Conservation (phyloP, 306 rosid species). For the Comarum palustre region DNA sequence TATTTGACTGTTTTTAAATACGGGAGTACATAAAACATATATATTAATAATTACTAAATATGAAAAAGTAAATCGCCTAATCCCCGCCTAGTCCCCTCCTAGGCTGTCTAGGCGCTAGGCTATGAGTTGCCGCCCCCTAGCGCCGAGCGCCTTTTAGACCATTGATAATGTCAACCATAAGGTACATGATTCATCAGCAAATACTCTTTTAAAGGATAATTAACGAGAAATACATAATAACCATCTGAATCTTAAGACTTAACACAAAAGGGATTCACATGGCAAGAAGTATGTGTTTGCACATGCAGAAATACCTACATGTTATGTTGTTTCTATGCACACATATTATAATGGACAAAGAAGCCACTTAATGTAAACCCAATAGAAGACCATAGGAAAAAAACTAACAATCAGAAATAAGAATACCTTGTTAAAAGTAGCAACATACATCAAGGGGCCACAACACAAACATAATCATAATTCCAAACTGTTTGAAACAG, state of each 20-base stretch:
- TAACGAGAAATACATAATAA: neutral
- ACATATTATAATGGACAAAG: neutral
- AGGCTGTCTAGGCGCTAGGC: no score
- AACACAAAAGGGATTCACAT: slow-evolving; percentile 1
- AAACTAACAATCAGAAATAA: neutral
- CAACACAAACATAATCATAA: neutral
- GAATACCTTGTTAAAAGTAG: neutral
- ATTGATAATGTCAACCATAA: neutral
- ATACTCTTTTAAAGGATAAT: neutral
- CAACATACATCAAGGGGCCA: neutral
- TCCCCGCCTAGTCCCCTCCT: no score
- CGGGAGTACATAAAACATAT: no score
- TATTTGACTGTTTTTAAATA: no score
- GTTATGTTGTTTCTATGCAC: neutral
- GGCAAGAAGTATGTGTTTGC: neutral
- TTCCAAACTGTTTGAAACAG: neutral
- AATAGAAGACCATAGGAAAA: neutral
- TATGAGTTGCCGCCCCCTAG: no score
- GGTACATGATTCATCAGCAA: neutral
- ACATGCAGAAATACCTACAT: neutral
- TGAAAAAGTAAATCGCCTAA: no score
- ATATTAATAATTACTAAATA: no score
- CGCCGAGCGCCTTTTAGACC: no score
- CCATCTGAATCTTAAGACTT: neutral
- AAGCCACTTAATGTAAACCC: neutral